Evolutionary conservation across 768 basidiomycete genomes (phyloP).

Genomic region (Strobilomyces confusus): DNA sequence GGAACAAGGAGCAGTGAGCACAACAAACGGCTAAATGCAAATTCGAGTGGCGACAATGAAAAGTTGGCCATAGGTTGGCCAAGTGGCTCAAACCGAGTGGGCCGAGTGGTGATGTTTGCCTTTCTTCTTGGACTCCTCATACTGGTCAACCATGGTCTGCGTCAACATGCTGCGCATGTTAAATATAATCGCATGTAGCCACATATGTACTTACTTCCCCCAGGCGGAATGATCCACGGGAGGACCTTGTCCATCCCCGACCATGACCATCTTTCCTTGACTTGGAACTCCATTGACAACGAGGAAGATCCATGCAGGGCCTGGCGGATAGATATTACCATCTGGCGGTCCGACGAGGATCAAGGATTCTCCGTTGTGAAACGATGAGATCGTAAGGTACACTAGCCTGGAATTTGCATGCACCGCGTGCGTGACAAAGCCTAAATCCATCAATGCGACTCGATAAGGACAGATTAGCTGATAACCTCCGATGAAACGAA

Average conservation of each 20-base stretch:
- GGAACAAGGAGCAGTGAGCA: constrained; percentile 2
- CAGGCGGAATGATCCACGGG: constrained; percentile 52
- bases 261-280: constrained; percentile 55
- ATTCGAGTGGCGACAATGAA: neutral
- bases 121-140: constrained; percentile 37
- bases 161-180: constrained; percentile 41
- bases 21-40: neutral
- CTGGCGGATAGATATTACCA: constrained; percentile 68
- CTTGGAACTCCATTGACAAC: constrained; percentile 66
- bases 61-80: neutral
- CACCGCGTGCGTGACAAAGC: constrained; percentile 74
- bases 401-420: constrained; percentile 77
- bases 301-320: constrained; percentile 75
- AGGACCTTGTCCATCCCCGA: constrained; percentile 64
- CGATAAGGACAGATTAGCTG: constrained; percentile 6
- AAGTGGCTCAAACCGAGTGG: neutral
- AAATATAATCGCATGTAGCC: neutral
- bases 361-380: constrained; percentile 43
- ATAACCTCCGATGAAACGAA: neutral
- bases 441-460: constrained; percentile 80
- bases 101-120: constrained; percentile 18
- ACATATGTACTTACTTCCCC: constrained; percentile 46
- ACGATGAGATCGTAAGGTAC: constrained; percentile 48
- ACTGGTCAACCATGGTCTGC: constrained; percentile 47
- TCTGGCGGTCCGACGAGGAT: constrained; percentile 63